Evolutionary conservation across 768 basidiomycete species (phyloP), one percentile per base, ranked within the genome.

Genomic region (Steccherinum ochraceum): DNA sequence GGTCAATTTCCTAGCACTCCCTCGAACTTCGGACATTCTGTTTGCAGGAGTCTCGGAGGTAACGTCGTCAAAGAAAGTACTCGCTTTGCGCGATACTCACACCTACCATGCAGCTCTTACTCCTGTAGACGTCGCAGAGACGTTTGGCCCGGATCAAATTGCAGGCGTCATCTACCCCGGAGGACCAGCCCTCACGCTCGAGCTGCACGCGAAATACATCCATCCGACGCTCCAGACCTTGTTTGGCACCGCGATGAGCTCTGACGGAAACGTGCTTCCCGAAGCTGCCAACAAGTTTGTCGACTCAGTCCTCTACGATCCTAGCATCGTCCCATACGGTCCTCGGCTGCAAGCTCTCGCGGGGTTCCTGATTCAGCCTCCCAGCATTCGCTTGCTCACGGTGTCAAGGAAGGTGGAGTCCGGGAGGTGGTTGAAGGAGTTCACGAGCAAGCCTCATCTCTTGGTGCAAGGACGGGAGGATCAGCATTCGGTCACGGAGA

Each of bases 391-490:
- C 12, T 26, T 44, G 21, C 49, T 35, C 48, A 49, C 48, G 24
- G 19, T 58, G 46, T 46, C 47, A n/a, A 54, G 64, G 45, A 19
- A 19, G 26, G 62, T 60, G 49, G 58, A 59, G 45, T 52, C 54
- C 13, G 44, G 52, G 21, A 43, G 52, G 13, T 62, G 57, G 56
- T 47, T 54, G 53, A 25, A 26, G 40, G 54, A 46, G 13, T 55
- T 58, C 49, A 46, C 51, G 21, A 27, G 30, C 21, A 46, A 57
- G n/a, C 60, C 58, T n/a, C 53, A 58, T 44, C 45, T 63, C 12
- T 24, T 65, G 21, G 30, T 63, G 2, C 60, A 63, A 46, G 64
- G 64, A n/a, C 51, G 25, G 35, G 50, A 54, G 46, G 64, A 65
- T 42, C 24, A 25, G 3, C 52, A 53, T 24, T 13, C 45, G 10